Evolutionary conservation across 768 basidiomycete genomes (phyloP).

Genomic region (Strobilomyces confusus): DNA sequence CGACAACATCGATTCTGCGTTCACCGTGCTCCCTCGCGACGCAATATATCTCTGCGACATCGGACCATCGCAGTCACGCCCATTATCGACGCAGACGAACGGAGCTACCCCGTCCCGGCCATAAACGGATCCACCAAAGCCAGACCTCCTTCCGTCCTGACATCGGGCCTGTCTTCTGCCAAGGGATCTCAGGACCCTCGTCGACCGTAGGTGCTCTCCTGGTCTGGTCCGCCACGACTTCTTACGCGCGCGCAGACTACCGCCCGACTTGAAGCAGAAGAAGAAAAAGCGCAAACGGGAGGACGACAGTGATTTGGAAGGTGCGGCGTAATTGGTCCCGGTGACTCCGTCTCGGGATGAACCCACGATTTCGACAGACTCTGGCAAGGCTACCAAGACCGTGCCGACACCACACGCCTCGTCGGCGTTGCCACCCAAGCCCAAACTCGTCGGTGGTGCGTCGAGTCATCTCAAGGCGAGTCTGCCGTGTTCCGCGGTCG

Average conservation of each 20-base stretch:
- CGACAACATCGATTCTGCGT: background rate
- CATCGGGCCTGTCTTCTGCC: conserved; percentile 45
- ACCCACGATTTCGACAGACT: conserved; percentile 35
- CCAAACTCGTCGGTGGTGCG: conserved; percentile 47
- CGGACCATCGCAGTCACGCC: conserved; percentile 41
- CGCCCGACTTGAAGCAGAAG: conserved; percentile 66
- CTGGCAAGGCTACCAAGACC: conserved; percentile 52
- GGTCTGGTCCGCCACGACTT: conserved; percentile 14
- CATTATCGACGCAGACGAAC: conserved; percentile 48
- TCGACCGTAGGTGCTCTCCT: conserved; percentile 43
- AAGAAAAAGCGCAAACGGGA: conserved; percentile 87
- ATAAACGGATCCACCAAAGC: conserved; percentile 40
- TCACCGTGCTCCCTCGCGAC: background rate
- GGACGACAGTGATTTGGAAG: conserved; percentile 67
- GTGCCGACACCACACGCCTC: conserved; percentile 47
- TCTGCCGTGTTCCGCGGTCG: background rate
- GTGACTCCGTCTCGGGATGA: conserved; percentile 1
- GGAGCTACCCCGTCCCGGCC: conserved; percentile 26
- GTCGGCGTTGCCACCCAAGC: conserved; percentile 45
- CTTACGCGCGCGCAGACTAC: conserved; percentile 19
- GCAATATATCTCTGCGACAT: conserved; percentile 16
- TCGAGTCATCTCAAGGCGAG: conserved; percentile 51
- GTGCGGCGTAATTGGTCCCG: conserved; percentile 36
- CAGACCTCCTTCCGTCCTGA: conserved; percentile 45
- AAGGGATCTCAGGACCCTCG: conserved; percentile 62